phyloP scores from a whole-genome alignment of 441 rosid species.

The Flueggea neowawraea region DNA sequence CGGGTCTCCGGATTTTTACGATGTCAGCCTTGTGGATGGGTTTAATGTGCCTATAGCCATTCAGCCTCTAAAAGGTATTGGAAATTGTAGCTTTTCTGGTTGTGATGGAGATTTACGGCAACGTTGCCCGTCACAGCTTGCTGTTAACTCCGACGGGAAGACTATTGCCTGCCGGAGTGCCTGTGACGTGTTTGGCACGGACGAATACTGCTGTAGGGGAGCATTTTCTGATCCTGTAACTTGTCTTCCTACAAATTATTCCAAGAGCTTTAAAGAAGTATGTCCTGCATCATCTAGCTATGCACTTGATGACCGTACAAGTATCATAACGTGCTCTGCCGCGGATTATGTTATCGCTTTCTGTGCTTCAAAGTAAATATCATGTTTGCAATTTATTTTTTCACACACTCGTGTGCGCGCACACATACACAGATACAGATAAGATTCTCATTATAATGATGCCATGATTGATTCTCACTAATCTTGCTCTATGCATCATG shows the following conservation, averaged over 20 bases:
- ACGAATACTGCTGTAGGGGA: conserved; percentile 58
- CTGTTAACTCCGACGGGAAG: conserved; percentile 25
- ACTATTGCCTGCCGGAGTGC: conserved; percentile 60
- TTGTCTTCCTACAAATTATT: conserved; percentile 51
- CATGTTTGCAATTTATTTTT: background rate
- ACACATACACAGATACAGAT: too few species aligned
- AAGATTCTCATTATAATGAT: background rate
- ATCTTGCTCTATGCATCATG: background rate
- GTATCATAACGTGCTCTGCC: conserved; percentile 43
- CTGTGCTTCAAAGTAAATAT: conserved; percentile 50
- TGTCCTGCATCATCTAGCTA: conserved; percentile 68
- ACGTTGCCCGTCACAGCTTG: conserved; percentile 43
- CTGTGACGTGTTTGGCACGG: conserved; percentile 43
- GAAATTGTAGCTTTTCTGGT: conserved; percentile 53
- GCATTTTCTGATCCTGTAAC: conserved; percentile 24
- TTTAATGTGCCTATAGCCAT: conserved; percentile 50
- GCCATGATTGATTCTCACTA: background rate
- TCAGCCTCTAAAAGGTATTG: conserved; percentile 37
- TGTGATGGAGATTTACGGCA: conserved; percentile 51
- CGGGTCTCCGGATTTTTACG: conserved; percentile 42
- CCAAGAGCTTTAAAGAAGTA: conserved; percentile 45
- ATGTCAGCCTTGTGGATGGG: conserved; percentile 65
- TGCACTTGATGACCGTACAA: conserved; percentile 41
- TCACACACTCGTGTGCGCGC: background rate
- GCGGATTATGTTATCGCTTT: conserved; percentile 48